phyloP scores from a whole-genome alignment of 352 stramenopile genomes.

The Pythium phragmitis region DNA sequence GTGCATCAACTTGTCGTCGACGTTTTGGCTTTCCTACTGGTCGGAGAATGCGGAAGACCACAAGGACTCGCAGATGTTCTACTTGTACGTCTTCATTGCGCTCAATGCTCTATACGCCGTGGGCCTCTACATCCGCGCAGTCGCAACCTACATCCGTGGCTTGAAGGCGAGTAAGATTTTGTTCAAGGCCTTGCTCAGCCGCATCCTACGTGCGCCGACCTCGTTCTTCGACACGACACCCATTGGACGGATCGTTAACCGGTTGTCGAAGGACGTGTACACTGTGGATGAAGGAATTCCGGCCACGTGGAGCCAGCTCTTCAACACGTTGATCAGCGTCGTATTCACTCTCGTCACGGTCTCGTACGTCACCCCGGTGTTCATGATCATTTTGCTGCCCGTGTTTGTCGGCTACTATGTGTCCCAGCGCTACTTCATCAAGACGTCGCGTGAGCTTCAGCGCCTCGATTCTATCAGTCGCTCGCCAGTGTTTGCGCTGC shows the following conservation, averaged over 20 bases:
- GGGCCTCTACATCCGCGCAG: slow-evolving; percentile 52
- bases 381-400: slow-evolving; percentile 77
- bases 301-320: slow-evolving; percentile 60
- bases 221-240: slow-evolving; percentile 87
- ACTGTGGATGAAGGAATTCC: slow-evolving; percentile 75
- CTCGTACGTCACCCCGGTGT: slow-evolving; percentile 65
- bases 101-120: slow-evolving; percentile 65
- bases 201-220: slow-evolving; percentile 61
- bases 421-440: slow-evolving; percentile 93
- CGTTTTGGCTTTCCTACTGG: slow-evolving; percentile 95
- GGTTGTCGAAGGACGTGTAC: slow-evolving; percentile 78
- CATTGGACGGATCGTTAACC: slow-evolving; percentile 74
- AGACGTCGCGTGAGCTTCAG: slow-evolving; percentile 91
- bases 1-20: slow-evolving; percentile 51
- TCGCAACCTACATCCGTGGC: slow-evolving; percentile 62
- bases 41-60: slow-evolving; percentile 65
- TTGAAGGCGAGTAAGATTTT: slow-evolving; percentile 61
- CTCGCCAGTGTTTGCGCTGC: slow-evolving; percentile 94
- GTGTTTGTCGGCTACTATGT: slow-evolving; percentile 63
- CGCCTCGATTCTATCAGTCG: slow-evolving; percentile 93
- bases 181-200: slow-evolving; percentile 58
- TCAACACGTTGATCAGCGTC: slow-evolving; percentile 74
- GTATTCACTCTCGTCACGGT: slow-evolving; percentile 62
- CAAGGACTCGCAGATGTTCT: slow-evolving; percentile 68
- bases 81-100: slow-evolving; percentile 80